Conservation (phyloP, 352 stramenopile species). For the Phytopythium helicoides region DNA sequence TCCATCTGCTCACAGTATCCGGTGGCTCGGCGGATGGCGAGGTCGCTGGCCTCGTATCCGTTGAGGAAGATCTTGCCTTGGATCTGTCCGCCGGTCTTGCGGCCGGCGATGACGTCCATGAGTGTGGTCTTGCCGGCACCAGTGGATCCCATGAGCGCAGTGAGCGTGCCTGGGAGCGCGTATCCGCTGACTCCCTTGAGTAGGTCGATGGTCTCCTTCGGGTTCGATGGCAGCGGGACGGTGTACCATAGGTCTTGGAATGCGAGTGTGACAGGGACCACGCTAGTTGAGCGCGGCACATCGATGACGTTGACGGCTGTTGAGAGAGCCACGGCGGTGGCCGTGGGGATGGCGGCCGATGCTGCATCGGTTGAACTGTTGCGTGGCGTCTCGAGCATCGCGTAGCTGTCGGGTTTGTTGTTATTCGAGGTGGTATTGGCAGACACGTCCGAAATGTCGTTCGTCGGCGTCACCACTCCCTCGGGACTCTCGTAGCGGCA, state of each 20-base stretch:
- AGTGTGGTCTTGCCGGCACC: slow-evolving; percentile 90
- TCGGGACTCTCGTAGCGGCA: slow-evolving; percentile 17
- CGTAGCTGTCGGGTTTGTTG: too few relatives aligned
- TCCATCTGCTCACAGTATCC: slow-evolving; percentile 78
- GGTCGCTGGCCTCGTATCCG: slow-evolving; percentile 42
- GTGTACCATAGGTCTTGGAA: slow-evolving; percentile 47
- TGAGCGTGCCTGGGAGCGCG: slow-evolving; percentile 38
- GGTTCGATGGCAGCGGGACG: slow-evolving; percentile 12
- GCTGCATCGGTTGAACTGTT: slow-evolving; percentile 7
- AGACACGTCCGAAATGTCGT: not conserved
- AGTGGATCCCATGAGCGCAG: slow-evolving; percentile 50
- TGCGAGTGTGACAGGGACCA: slow-evolving; percentile 32
- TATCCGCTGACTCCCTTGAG: slow-evolving; percentile 40
- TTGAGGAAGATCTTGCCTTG: slow-evolving; percentile 83
- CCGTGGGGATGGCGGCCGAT: slow-evolving; percentile 4
- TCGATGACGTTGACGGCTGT: not conserved
- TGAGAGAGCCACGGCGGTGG: too few relatives aligned
- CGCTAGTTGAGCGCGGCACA: slow-evolving; percentile 10
- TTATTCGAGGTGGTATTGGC: not conserved
- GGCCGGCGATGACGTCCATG: slow-evolving; percentile 90
- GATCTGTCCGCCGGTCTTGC: slow-evolving; percentile 82
- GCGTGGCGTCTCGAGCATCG: not conserved
- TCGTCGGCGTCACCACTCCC: not conserved
- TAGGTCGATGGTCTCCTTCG: slow-evolving; percentile 28
- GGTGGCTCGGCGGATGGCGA: slow-evolving; percentile 25